phyloP scores from a whole-genome alignment of 2,329 filamentous ascomycete genomes.

The Talaromyces sp. region DNA sequence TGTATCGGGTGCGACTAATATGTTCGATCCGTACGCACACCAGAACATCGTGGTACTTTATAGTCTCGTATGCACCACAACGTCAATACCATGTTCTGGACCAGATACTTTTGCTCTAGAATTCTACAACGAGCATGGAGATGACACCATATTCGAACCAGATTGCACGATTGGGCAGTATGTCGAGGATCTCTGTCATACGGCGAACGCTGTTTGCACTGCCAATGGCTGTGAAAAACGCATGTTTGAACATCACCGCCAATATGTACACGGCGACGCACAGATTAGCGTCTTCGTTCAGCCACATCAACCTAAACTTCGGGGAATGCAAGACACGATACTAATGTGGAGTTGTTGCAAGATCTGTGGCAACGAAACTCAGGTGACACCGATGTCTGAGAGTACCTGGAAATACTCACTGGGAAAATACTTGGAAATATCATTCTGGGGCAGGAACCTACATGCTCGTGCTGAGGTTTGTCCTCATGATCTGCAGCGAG shows the following conservation, averaged over 20 bases:
- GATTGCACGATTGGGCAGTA: slow-evolving; percentile 96
- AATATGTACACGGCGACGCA: slow-evolving; percentile 95
- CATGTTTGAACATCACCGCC: slow-evolving; percentile 91
- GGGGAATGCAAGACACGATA: slow-evolving; percentile 72
- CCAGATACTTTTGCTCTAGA: slow-evolving; percentile 87
- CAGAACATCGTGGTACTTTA: slow-evolving; percentile 95
- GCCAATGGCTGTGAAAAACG: slow-evolving; percentile 83
- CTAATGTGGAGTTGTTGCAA: slow-evolving; percentile 99
- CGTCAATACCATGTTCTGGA: slow-evolving; percentile 89
- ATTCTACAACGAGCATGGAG: slow-evolving; percentile 89
- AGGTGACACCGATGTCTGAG: slow-evolving; percentile 86
- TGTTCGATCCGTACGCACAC: slow-evolving; percentile 94
- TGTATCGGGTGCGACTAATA: slow-evolving; percentile 79
- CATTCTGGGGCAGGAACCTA: slow-evolving; percentile 89
- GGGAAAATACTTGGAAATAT: slow-evolving; percentile 95
- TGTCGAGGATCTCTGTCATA: slow-evolving; percentile 83
- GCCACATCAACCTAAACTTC: slow-evolving; percentile 67
- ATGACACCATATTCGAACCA: slow-evolving; percentile 68
- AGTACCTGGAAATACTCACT: slow-evolving; percentile 98
- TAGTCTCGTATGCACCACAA: slow-evolving; percentile 89
- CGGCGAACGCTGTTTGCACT: slow-evolving; percentile 75
- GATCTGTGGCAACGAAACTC: slow-evolving; percentile 85
- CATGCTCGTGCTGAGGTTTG: slow-evolving; percentile 75
- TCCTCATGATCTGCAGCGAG: slow-evolving; percentile 86
- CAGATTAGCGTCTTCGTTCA: slow-evolving; percentile 91